Conservation (phyloP, 345 rosid species). For the rapeseed (Brassica napus) region Da-Ae NC_063442.1:12419501-12420000, state of each 20-base stretch:
- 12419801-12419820: background rate
- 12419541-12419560: conserved; percentile 5
- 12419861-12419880: background rate
- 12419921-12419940: too few relatives aligned
- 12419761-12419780: background rate
- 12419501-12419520: conserved; percentile 50
- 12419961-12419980: background rate
- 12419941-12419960: background rate
- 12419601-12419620: background rate
- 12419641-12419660: conserved; percentile 2
- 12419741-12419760: background rate
- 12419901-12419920: background rate
- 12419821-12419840: background rate
- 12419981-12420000: background rate
- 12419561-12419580: conserved; percentile 11
- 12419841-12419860: background rate
- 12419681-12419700: background rate
- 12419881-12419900: background rate
- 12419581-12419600: background rate
- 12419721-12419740: background rate
- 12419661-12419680: background rate
- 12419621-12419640: background rate
- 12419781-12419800: background rate
- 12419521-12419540: background rate
- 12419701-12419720: background rate